Conservation (phyloP, 2,329 filamentous ascomycete species). For the Didymellaceae sp. region DNA sequence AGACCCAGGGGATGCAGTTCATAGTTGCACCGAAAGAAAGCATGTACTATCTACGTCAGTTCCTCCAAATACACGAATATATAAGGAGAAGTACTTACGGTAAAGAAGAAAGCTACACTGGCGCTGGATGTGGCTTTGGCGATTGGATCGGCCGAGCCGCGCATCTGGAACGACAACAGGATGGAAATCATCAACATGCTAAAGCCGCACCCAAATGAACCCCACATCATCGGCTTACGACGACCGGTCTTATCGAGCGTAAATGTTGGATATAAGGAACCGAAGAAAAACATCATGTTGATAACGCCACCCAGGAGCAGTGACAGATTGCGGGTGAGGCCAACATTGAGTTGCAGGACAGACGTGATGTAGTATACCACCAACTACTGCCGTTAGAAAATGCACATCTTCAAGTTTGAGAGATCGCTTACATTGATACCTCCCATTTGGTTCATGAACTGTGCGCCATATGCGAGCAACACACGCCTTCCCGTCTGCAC, state of each 20-base stretch:
- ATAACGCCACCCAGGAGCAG: conserved; percentile 56
- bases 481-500: conserved; percentile 51
- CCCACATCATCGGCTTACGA: conserved; percentile 42
- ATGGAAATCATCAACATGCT: conserved; percentile 46
- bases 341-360: conserved; percentile 56
- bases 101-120: conserved; percentile 60
- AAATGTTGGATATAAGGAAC: conserved; percentile 49
- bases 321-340: conserved; percentile 52
- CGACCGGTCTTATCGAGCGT: conserved; percentile 41
- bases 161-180: conserved; percentile 52
- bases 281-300: conserved; percentile 42
- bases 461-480: conserved; percentile 49
- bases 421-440: conserved; percentile 43
- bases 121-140: conserved; percentile 53
- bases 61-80: neutral
- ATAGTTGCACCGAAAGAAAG: conserved; percentile 33
- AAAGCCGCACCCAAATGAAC: conserved; percentile 38
- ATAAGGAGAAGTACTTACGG: conserved; percentile 27
- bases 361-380: conserved; percentile 54
- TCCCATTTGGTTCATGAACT: conserved; percentile 51
- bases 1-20: conserved; percentile 56
- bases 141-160: conserved; percentile 31
- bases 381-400: neutral
- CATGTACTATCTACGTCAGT: conserved; percentile 26
- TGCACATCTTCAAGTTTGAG: neutral